Base-by-base conservation (phyloP, 23 red algal species). In the Agarophyton chilense region DNA sequence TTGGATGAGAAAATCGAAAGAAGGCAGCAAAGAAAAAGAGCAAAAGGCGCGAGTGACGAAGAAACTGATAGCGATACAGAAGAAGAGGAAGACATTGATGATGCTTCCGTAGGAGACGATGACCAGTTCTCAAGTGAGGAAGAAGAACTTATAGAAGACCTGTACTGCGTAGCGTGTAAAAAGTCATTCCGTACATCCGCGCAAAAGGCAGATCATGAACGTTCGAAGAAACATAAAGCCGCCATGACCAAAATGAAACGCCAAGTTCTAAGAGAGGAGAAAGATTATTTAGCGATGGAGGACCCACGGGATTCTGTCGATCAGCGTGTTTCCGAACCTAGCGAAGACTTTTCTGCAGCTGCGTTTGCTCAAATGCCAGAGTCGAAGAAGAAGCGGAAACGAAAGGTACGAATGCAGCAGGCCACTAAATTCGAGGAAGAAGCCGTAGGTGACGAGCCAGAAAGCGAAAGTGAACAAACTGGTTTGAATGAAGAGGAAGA, bases 201-300 rank as follows among this genome's bases (percentile, higher is more conserved):
- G 0, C 95, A 98, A 77, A 94, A 72, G 73, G 39, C 51, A 26
- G 93, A 98, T 79, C 95, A 98, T 72, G 87, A 92, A 67, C 58
- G 83, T 35, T 94, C 90, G 29, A 98, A 98, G 86, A 94, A 94
- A 54, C 95, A 98, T 72, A 81, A 77, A 14, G 65, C 86, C 46
- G 82, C 77, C 12, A 84, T 55, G 78, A 38, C 46, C 55, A 86
- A 62, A 53, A 49, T 85, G 4, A 66, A 79, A 50, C 72, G 74
- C 61, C 77, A 81, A 52, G 52, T 87, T 41, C 47, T 89, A 41
- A 54, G 67, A 76, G 78, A 93, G 64, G 80, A 84, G 62, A 60
- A 84, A 14, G 65, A 58, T 21, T 78, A 72, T 29, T 45, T 49
- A 36, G 67, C 21, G 77, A 52, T 74, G 74, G 21, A 26, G 9